These are phyloP conservation scores for Thelephora aurantiotincta DNA, from an alignment of 768 basidiomycete species.

Conservation along the genomic window DNA sequence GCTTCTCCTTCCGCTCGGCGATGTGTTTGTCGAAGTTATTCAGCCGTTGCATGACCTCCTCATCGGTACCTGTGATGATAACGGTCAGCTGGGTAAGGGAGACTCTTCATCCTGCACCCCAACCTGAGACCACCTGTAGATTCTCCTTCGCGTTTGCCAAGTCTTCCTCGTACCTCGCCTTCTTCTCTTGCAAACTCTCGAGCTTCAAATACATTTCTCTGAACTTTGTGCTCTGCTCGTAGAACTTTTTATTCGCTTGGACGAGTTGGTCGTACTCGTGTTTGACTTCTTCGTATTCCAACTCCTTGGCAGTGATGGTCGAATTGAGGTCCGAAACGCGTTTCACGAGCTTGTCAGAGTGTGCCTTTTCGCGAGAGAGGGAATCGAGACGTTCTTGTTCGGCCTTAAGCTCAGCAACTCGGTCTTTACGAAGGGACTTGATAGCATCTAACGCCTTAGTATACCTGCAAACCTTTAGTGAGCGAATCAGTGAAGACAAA, in stretches of 20 bases:
- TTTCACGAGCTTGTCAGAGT: conserved; percentile 69
- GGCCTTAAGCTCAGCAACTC: conserved; percentile 78
- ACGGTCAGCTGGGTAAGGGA: not conserved
- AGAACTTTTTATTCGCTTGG: conserved; percentile 61
- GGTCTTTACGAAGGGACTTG: conserved; percentile 81
- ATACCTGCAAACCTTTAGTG: conserved; percentile 39
- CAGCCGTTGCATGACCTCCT: conserved; percentile 46
- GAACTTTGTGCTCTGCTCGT: conserved; percentile 75
- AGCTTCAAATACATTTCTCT: conserved; percentile 69
- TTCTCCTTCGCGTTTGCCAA: conserved; percentile 47
- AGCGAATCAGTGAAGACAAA: not conserved
- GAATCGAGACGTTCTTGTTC: conserved; percentile 79
- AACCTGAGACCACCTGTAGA: conserved; percentile 54
- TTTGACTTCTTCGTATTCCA: conserved; percentile 60
- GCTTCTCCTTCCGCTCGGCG: conserved; percentile 32
- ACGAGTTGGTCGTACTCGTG: conserved; percentile 49
- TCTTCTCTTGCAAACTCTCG: conserved; percentile 46
- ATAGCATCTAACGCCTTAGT: conserved; percentile 94
- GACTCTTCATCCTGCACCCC: conserved; percentile 10
- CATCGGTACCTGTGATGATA: conserved; percentile 43
- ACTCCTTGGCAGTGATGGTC: conserved; percentile 53
- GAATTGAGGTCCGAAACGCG: conserved; percentile 49
- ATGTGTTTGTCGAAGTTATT: conserved; percentile 49
- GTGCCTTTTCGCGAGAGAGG: conserved; percentile 68
- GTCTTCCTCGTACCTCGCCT: conserved; percentile 45